Evolutionary conservation across 2,329 filamentous ascomycete genomes (phyloP), one percentile per base, ranked within the genome.

Genomic region (Ascochyta viciae-villosae): DNA sequence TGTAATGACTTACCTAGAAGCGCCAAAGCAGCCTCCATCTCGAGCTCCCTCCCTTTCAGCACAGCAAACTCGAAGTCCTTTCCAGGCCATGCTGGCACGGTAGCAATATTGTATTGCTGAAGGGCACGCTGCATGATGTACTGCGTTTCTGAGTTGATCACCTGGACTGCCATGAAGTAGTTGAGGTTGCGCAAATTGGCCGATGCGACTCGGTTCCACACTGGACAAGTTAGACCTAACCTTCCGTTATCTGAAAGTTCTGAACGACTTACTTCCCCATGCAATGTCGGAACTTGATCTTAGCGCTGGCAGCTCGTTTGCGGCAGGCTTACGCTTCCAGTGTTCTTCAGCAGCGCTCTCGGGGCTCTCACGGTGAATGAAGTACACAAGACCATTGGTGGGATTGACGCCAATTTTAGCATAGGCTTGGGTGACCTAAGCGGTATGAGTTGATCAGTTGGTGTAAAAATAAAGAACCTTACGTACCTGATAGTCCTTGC

Each of bases 251-350:
- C 33, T 35, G 19, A 23, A 27, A 5, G 19, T 9, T 31, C 24
- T 7, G 4, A 2, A 6, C 12, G 15, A 49, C 51, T 44, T 15
- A 54, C 51, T 44, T n/a, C 51, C 60, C 57, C 57, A 62, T 4
- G 50, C 47, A 3, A 62, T 49, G 13, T 62, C 60, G 1, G 60
- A 62, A 33, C 57, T 62, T 9, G 60, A 23, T n/a, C 48, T 49
- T 3, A 62, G 15, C 1, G 43, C 37, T 2, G 60, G 60, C 0
- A 62, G 38, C 15, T 60, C 37, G 12, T 55, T 13, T 34, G 10
- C 8, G 6, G 12, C 33, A 3, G 51, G 44, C 33, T 49, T 23
- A 3, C 23, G 45, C 0, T 24, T 9, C 51, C 51, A 54, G 22
- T 54, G 12, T 31, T 44, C 38, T 7, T 22, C 13, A 1, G 51